Evolutionary conservation across 2,329 filamentous ascomycete species (phyloP), one percentile per base, ranked within the genome.

Genomic region (Aspergillus neotritici): DNA sequence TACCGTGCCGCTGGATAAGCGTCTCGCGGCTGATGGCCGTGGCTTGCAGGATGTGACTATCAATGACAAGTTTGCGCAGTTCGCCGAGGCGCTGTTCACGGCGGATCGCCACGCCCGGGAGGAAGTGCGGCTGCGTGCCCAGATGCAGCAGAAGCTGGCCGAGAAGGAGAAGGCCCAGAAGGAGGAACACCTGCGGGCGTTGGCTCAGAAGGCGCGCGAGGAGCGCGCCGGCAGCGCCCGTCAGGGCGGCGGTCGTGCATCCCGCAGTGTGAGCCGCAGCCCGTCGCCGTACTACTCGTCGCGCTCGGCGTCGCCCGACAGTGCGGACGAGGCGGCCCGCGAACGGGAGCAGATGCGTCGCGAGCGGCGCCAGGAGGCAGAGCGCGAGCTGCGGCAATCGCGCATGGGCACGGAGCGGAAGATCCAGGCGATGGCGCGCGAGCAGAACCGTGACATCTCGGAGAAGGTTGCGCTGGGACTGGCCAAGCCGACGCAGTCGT

Each of bases 31-130:
- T 7, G 91, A 97, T 65, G 93, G 93, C 10, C 79, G 93, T 58
- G 88, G 88, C 1, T 65, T 98, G 50, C 89, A 96, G 65, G 93
- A 98, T 63, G 82, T 95, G 33, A 85, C 88, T 5, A 97, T 98
- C 70, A 97, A 95, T 69, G 93, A 98, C 74, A 97, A 96, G 64
- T 97, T 98, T 62, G 91, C 91, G 2, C 88, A 94, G 58, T 94
- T 98, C 62, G 86, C 89, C 0, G 93, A 98, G 68, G 89, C 91
- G 0, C 72, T 98, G 31, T 94, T 93, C 65, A 94, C 93, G 52
- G 93, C 93, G 1, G 93, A 98, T 63, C 78, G 91, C 37, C 93
- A 97, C 64, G 93, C 93, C 6, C 80, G 93, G 59, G 93, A 98
- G 61, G 93, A 98, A 66, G 91, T 98, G 43, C 85, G 91, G 60